phyloP scores from a whole-genome alignment of 371 early-diverging fungal species.

The Mortierella sp. region DNA sequence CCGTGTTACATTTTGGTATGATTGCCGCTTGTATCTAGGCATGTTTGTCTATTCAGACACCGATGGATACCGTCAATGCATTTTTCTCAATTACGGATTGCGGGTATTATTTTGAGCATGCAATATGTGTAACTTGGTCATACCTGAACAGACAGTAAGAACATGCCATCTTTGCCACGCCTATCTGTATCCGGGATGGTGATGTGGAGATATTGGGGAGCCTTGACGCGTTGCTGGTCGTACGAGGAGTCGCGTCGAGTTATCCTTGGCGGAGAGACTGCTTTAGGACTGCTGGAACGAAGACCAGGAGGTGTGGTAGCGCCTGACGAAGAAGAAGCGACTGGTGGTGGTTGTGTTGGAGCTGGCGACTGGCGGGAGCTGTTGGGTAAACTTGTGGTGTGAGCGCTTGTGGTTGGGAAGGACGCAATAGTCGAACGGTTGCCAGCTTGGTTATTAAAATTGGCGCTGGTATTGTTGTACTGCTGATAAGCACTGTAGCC shows the following conservation, averaged over 20 bases:
- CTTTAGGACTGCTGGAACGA: not conserved
- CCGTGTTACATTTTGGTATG: constrained; percentile 49
- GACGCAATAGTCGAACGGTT: constrained; percentile 18
- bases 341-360: constrained; percentile 2
- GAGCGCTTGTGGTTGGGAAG: not conserved
- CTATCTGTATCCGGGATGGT: constrained; percentile 47
- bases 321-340: not conserved
- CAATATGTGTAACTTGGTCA: not conserved
- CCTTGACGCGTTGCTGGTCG: constrained; percentile 51
- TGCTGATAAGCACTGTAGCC: not conserved
- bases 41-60: constrained; percentile 40
- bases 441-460: not conserved
- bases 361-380: constrained; percentile 21
- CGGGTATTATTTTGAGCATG: not conserved
- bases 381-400: constrained; percentile 8
- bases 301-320: not conserved
- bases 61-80: not conserved
- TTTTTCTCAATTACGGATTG: not conserved
- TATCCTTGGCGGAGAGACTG: constrained; percentile 12
- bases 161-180: constrained; percentile 52
- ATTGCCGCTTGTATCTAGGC: constrained; percentile 51
- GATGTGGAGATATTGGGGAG: constrained; percentile 52
- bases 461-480: not conserved
- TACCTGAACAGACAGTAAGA: constrained; percentile 48
- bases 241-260: constrained; percentile 41